Conservation (phyloP, 768 basidiomycete species). For the Rhizopogon vesiculosus region DNA sequence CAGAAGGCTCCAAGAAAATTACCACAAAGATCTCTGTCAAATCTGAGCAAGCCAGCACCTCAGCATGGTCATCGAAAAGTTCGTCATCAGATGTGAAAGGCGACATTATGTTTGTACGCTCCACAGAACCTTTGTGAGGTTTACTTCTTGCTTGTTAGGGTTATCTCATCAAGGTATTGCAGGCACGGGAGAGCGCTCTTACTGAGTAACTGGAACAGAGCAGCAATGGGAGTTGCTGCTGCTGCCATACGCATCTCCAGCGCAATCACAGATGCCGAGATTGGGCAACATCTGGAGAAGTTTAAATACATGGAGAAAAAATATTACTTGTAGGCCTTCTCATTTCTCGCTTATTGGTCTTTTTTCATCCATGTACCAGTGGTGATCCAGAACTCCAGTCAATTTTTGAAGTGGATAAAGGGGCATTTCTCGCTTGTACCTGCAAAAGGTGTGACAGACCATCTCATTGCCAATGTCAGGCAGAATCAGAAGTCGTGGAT, state of each 20-base stretch:
- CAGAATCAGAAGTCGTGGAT: slow-evolving; percentile 34
- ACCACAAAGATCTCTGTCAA: not conserved
- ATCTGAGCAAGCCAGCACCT: not conserved
- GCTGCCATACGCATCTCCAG: slow-evolving; percentile 29
- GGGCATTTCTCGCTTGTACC: slow-evolving; percentile 39
- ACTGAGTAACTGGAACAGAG: slow-evolving; percentile 26
- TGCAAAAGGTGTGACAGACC: slow-evolving; percentile 34
- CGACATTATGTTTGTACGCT: not conserved
- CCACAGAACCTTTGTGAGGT: not conserved
- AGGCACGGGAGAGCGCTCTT: slow-evolving; percentile 20
- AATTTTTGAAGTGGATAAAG: slow-evolving; percentile 21
- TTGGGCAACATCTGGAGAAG: slow-evolving; percentile 35
- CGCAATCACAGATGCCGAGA: slow-evolving; percentile 28
- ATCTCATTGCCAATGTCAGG: slow-evolving; percentile 45
- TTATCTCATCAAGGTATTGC: not conserved
- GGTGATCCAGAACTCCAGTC: slow-evolving; percentile 10
- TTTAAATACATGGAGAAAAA: slow-evolving; percentile 53
- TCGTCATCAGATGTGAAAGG: not conserved
- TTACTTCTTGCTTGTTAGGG: not conserved
- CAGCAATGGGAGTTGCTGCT: slow-evolving; percentile 21
- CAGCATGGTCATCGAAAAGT: not conserved
- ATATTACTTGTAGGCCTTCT: slow-evolving; percentile 43
- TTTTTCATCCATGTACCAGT: slow-evolving; percentile 2
- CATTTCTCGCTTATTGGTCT: slow-evolving; percentile 2
- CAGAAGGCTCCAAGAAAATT: not conserved